A percentile compares a stretch with the other conserved stretches of the same genome.
These are phyloP conservation scores for Urostyla sp. DNA, from an alignment of 73 alveolate species.

Conservation along the genomic window DNA sequence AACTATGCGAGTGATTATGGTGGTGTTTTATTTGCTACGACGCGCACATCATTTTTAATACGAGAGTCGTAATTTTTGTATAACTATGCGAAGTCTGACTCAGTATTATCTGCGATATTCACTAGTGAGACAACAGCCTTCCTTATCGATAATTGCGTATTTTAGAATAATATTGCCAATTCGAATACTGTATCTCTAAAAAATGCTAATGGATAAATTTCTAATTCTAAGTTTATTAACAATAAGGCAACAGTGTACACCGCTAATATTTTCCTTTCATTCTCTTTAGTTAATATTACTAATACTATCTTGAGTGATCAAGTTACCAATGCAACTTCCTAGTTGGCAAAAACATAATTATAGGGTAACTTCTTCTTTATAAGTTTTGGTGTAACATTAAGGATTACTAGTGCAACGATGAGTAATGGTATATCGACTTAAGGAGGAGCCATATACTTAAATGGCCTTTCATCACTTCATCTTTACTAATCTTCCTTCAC, in stretches of 20 bases:
- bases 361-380: too few relatives aligned
- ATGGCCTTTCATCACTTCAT: too few relatives aligned
- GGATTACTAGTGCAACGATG: too few relatives aligned
- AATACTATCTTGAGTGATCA: too few relatives aligned
- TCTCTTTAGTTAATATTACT: neutral
- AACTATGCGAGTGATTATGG: neutral
- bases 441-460: too few relatives aligned
- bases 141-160: neutral
- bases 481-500: too few relatives aligned
- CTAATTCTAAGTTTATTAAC: neutral
- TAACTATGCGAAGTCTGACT: neutral
- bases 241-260: slow-evolving; percentile 1
- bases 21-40: slow-evolving; percentile 22
- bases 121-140: neutral
- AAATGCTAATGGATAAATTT: neutral
- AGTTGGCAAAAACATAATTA: too few relatives aligned
- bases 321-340: too few relatives aligned
- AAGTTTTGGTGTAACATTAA: too few relatives aligned
- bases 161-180: neutral
- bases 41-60: neutral
- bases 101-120: slow-evolving; percentile 11
- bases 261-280: neutral
- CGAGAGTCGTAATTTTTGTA: neutral
- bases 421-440: too few relatives aligned
- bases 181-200: slow-evolving; percentile 20